Base-by-base conservation (phyloP, 768 basidiomycete species). In the Brasilioporus rufonigricans region DNA sequence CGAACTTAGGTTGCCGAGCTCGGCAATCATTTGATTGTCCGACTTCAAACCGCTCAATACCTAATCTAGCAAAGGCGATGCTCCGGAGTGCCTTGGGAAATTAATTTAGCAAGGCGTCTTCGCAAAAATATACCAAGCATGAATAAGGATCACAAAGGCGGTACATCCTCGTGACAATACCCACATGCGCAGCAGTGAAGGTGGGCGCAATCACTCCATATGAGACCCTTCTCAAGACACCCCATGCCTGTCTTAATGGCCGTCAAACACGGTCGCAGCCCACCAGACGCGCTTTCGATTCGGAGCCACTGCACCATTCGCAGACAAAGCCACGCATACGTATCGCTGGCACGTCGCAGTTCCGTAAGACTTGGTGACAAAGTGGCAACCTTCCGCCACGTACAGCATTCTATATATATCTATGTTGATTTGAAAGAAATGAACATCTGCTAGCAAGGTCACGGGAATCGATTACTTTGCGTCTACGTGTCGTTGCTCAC, bases 11-110 rank as follows among this genome's bases (percentile, higher is more conserved):
- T 73, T 71, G 71, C 71, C 70, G 70, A 70, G 55, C 55, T 59
- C 70, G 70, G 70, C 70, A 69, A 71, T 71, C 69, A 73, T 46
- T 67, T 67, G 59, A 56, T 56, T 69, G 59, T 69, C 69, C 69
- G 69, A 69, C 65, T 65, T 69, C 51, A 64, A 66, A 59, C 69
- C 66, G 68, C 68, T 64, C 68, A 70, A 38, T 69, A 49, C 68
- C 66, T 41, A 40, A 69, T 59, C 27, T 5, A 43, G 55, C 6
- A 51, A 54, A 57, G 66, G 68, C 67, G 38, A 57, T 67, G 67
- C 53, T 23, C 12, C 24, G 16, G 44, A 52, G 56, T 61, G 32
- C 66, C 66, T 63, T 36, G 47, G n/a, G 58, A 57, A 61, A 50
- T 64, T 58, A 64, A 67, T 66, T 49, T 55, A 56, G 57, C 56